Evolutionary conservation across 202 grass and related monocot species (phyloP), one percentile per base, ranked within the genome.

Genomic region (Alloteropsis angusta): DNA sequence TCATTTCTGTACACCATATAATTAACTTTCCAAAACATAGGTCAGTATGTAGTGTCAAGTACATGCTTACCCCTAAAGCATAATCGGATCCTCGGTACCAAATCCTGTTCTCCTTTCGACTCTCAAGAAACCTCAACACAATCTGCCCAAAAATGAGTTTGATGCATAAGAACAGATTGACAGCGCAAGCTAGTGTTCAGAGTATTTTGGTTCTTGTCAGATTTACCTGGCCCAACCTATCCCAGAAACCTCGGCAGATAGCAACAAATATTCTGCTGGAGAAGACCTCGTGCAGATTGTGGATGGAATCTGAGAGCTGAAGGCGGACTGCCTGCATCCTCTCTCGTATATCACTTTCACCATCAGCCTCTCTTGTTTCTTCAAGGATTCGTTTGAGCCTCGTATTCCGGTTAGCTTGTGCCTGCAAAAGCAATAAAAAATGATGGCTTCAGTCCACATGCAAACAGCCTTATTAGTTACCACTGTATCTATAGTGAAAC

Each of bases 91-190:
- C 94, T 41, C 85, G 68, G 35, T 94, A 97, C 82, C 89, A 97
- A 82, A 93, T 90, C 50, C 85, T 87, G 78, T 97, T 97, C 87
- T 94, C 94, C 83, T 94, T 97, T 82, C 84, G 90, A 83, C 94
- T 94, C 83, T 97, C 94, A 5, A 97, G 86, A 79, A 97, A 97
- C 34, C 82, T 90, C 79, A 94, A 67, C 44, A 94, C 87, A 72
- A 90, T 90, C 94, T 97, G 82, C 46, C n/a, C 16, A 76, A 80
- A 79, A 65, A 23, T 7, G 23, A 74, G 57, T 81, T 69, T 76
- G 60, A 55, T 15, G 22, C 41, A 37, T 45, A 72, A 65, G 64
- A 0, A 63, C 6, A 74, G 39, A 66, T 63, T 74, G 8, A 11
- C 53, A 69, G 36, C 1, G 5, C 35, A 84, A 39, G 37, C 68